phyloP scores from a whole-genome alignment of 768 basidiomycete species.

The Suillus variegatus region DNA sequence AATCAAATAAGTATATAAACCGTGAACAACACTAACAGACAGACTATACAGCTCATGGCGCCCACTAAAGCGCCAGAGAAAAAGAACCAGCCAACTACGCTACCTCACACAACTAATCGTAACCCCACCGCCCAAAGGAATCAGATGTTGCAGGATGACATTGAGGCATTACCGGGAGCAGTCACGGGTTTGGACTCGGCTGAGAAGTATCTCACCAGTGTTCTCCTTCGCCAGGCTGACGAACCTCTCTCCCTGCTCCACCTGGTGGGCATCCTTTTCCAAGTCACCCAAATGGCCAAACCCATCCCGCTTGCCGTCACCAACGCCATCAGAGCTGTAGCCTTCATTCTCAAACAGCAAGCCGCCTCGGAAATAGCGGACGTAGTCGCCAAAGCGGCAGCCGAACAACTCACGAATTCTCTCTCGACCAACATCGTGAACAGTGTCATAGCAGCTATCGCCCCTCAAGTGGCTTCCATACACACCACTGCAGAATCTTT shows the following conservation, averaged over 20 bases:
- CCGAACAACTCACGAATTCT: not conserved
- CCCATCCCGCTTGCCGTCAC: not conserved
- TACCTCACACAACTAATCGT: too few relatives aligned
- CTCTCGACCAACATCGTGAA: not conserved
- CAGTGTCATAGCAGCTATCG: not conserved
- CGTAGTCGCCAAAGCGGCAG: not conserved
- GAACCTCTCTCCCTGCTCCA: not conserved
- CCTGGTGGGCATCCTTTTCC: not conserved
- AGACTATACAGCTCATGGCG: slow-evolving; percentile 12
- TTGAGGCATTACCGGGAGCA: not conserved
- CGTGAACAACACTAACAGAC: too few relatives aligned
- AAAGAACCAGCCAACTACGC: not conserved
- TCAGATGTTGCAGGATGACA: accelerated
- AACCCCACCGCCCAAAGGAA: not conserved
- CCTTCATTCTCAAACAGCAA: not conserved
- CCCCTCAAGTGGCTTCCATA: not conserved
- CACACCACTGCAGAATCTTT: not conserved
- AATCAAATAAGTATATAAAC: too few relatives aligned
- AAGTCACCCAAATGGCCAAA: not conserved
- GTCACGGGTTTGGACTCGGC: not conserved
- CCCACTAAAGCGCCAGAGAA: slow-evolving; percentile 13
- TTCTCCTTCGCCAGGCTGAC: not conserved
- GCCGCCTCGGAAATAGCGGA: not conserved
- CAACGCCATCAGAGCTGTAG: not conserved
- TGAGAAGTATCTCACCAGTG: not conserved